Percentiles rank a stretch among this genome's conserved stretches.
phyloP scores from a whole-genome alignment of 75 land plant genomes.

The Chamaecyparis obtusa region DNA sequence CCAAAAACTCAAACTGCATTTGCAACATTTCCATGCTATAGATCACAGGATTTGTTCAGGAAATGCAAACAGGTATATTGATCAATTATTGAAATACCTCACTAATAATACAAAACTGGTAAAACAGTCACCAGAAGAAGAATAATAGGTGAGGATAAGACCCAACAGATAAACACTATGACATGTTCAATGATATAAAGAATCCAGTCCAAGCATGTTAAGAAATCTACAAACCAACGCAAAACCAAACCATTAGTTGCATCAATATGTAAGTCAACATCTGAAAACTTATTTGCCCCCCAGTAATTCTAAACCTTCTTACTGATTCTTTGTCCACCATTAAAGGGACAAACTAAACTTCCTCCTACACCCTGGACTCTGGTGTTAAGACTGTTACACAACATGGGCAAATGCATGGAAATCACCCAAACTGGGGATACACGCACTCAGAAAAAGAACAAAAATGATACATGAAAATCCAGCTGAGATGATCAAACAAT shows the following conservation, averaged over 20 bases:
- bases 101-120: not conserved
- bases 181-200: not conserved
- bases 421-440: not conserved
- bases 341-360: not conserved
- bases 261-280: not conserved
- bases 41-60: not conserved
- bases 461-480: not conserved
- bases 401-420: not conserved
- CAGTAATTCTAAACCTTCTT: not conserved
- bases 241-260: not conserved
- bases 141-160: not conserved
- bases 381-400: not conserved
- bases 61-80: not conserved
- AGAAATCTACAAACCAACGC: not conserved
- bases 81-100: not conserved
- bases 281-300: not conserved
- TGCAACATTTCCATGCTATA: not conserved
- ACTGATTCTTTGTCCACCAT: not conserved
- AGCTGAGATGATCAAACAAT: not conserved
- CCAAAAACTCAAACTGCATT: not conserved
- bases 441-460: not conserved
- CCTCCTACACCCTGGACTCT: not conserved
- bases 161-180: not conserved
- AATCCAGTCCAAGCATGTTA: not conserved
- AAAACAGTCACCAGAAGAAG: not conserved